Base-by-base conservation (phyloP, 176 grass and related monocot species). In the Oryza glaberrima region DNA sequence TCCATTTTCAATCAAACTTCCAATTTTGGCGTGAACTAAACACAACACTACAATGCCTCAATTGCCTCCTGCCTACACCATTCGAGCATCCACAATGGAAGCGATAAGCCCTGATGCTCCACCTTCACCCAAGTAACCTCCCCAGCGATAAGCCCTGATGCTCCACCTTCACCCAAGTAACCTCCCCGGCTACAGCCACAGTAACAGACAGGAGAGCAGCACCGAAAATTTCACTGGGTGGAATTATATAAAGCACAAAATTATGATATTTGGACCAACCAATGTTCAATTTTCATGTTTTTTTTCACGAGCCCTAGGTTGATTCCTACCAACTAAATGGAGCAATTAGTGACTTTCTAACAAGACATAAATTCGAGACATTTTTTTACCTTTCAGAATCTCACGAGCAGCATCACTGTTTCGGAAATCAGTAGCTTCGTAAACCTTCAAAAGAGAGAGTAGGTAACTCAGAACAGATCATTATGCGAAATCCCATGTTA, bases 301-400 rank as follows among this genome's bases (percentile, higher is more conserved):
- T 80, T 80, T 41, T 10, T 25, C 19, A 2, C 14, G 10, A 15
- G 72, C 9, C 35, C 35, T 36, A 36, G 35, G 35, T 36, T 36
- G 35, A 36, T 36, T 36, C 35, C 3, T 36, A 36, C 51, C 4
- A 60, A 63, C 69, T 74, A 23, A 75, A 75, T 43, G 69, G 60
- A 30, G 48, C n/a, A 51, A 41, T 16, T 61, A 61, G 5, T 46
- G 15, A 35, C 43, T 83, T 75, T 74, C 35, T 68, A 65, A 25
- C 28, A 80, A 80, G 11, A 17, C 8, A 30, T 36, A 10, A 63
- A 48, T 79, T 83, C 23, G 67, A 48, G 17, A 13, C 72, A 20
- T 2, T 36, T 41, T 30, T 48, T 63, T 87, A 91, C 89, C 89
- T 91, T 64, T 91, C 16, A 91, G 41, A 83, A 91, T 84, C 81